These are phyloP conservation scores for Saccharomycopsis schoenii DNA, from an alignment of 805 yeast genomes.

Conservation along the genomic window DNA sequence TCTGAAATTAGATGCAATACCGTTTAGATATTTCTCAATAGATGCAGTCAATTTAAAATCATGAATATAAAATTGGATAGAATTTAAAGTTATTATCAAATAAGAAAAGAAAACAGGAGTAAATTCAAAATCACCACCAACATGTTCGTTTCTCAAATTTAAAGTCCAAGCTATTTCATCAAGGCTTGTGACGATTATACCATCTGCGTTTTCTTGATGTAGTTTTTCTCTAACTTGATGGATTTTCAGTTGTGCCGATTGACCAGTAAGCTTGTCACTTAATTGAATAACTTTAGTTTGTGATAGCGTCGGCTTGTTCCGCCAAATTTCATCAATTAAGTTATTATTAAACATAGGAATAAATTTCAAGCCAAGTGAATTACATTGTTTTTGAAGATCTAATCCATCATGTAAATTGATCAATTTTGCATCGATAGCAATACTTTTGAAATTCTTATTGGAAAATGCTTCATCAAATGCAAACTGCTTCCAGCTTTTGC, in stretches of 20 bases:
- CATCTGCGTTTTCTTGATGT: slow-evolving; percentile 22
- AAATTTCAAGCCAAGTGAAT: slow-evolving; percentile 30
- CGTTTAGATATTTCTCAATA: slow-evolving; percentile 26
- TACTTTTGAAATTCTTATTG: slow-evolving; percentile 22
- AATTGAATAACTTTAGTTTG: slow-evolving; percentile 41
- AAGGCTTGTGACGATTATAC: slow-evolving; percentile 46
- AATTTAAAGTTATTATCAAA: slow-evolving; percentile 26
- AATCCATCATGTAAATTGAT: slow-evolving; percentile 36
- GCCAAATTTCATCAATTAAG: slow-evolving; percentile 75
- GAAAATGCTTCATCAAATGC: slow-evolving; percentile 24
- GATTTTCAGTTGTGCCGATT: slow-evolving; percentile 48
- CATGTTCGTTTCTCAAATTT: slow-evolving; percentile 54
- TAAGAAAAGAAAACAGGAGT: slow-evolving; percentile 82
- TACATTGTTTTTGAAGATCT: slow-evolving; percentile 23
- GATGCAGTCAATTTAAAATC: slow-evolving; percentile 3
- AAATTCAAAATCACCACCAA: slow-evolving; percentile 59
- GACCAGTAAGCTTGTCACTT: slow-evolving; percentile 54
- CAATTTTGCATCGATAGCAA: slow-evolving; percentile 69
- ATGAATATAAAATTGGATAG: slow-evolving; percentile 13
- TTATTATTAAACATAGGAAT: slow-evolving; percentile 45
- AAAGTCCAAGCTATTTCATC: slow-evolving; percentile 91
- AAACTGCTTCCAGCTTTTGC: slow-evolving; percentile 53
- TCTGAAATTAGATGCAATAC: slow-evolving; percentile 31
- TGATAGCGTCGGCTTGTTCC: slow-evolving; percentile 51
- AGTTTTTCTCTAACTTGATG: slow-evolving; percentile 33